Evolutionary conservation across 1,284 basidiomycete species (phyloP).

Genomic region (Xerocomus nothofagi): DNA sequence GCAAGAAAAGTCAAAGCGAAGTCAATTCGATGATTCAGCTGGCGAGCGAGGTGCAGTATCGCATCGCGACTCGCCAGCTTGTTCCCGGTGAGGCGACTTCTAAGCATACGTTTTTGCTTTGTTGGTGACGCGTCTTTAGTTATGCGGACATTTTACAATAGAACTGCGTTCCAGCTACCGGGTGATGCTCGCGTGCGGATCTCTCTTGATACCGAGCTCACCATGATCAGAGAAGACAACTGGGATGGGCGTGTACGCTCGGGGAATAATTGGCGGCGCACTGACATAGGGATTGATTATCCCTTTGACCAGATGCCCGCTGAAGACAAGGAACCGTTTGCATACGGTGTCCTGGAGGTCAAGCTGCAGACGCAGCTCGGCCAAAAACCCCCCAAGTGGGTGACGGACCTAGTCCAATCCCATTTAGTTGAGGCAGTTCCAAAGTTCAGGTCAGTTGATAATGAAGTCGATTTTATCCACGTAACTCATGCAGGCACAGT

Average conservation of each 20-base stretch:
- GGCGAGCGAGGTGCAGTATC: conserved; percentile 95
- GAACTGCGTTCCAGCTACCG: conserved; percentile 97
- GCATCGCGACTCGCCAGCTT: conserved; percentile 82
- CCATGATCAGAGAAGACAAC: conserved; percentile 94
- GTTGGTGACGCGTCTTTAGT: conserved; percentile 46
- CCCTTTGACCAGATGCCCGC: conserved; percentile 81
- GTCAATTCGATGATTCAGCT: conserved; percentile 96
- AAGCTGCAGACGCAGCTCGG: conserved; percentile 97
- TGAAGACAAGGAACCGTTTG: conserved; percentile 92
- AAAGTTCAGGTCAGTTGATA: conserved; percentile 69
- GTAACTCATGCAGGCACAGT: conserved; percentile 36
- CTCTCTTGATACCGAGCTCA: conserved; percentile 95
- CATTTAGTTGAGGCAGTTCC: conserved; percentile 94
- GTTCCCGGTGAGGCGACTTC: conserved; percentile 62
- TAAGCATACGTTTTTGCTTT: background rate
- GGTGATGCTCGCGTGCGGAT: conserved; percentile 98
- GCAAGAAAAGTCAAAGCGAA: conserved; percentile 93
- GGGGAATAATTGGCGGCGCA: conserved; percentile 91
- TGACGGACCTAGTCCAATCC: conserved; percentile 90
- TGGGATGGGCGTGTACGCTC: conserved; percentile 86
- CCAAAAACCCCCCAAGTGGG: conserved; percentile 96
- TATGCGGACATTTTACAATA: conserved; percentile 98
- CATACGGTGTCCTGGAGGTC: conserved; percentile 93
- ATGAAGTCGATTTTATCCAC: background rate
- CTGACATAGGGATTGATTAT: conserved; percentile 89